phyloP scores from a whole-genome alignment of 192 early-diverging fungal genomes.

The Linnemannia schmuckeri region DNA sequence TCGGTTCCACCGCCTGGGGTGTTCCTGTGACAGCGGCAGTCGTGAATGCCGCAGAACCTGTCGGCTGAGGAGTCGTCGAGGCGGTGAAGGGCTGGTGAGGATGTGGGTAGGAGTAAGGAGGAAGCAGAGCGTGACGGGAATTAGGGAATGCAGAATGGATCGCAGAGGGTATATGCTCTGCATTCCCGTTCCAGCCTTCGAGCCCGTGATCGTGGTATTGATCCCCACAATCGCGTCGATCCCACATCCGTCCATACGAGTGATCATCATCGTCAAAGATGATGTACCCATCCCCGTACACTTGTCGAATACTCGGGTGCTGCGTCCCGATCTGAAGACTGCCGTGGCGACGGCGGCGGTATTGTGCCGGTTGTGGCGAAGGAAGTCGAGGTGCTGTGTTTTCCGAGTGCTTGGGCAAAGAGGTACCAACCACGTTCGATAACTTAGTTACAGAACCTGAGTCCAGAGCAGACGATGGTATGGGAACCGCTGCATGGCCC shows the following conservation, averaged over 20 bases:
- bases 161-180: constrained; percentile 4
- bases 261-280: constrained; percentile 19
- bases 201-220: background rate
- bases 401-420: background rate
- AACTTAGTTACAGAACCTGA: background rate
- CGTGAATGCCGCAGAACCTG: background rate
- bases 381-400: background rate
- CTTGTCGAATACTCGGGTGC: constrained; percentile 41
- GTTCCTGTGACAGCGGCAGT: background rate
- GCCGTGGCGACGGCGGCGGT: constrained; percentile 42
- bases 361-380: background rate
- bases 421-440: background rate
- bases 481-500: background rate
- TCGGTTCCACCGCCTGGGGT: background rate
- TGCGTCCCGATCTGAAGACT: constrained; percentile 37
- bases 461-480: background rate
- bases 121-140: background rate
- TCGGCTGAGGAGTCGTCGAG: background rate
- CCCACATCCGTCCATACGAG: constrained; percentile 9
- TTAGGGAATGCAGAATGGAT: constrained; percentile 14
- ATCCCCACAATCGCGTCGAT: background rate
- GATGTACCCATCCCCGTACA: constrained; percentile 41
- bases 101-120: background rate
- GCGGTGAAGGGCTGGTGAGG: constrained; percentile 9
- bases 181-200: background rate